Evolutionary conservation across 2,329 filamentous ascomycete genomes (phyloP).

Genomic region (Didymella keratinophila): DNA sequence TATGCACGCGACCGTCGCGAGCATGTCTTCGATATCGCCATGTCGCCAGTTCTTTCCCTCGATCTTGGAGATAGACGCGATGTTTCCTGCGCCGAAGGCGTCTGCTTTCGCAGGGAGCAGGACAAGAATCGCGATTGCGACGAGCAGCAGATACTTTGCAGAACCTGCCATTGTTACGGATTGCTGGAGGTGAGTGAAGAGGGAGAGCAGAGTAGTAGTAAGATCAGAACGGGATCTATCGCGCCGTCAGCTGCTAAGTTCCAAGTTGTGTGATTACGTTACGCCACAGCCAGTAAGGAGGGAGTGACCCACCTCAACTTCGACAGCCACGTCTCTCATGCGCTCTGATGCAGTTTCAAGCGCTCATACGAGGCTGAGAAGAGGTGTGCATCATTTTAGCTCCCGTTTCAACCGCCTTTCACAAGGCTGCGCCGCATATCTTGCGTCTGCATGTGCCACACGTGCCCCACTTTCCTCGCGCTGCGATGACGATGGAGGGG

Average conservation of each 20-base stretch:
- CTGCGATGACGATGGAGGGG: constrained; percentile 17
- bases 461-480: constrained; percentile 14
- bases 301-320: constrained; percentile 7
- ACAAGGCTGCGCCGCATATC: constrained; percentile 10
- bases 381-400: constrained; percentile 11
- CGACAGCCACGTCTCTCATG: constrained; percentile 1
- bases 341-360: not conserved
- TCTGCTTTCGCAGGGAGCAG: constrained; percentile 47
- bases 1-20: constrained; percentile 58
- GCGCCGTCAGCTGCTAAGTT: constrained; percentile 22
- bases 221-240: constrained; percentile 8
- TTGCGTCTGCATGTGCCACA: constrained; percentile 19
- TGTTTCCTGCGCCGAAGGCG: constrained; percentile 60
- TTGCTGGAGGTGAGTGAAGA: constrained; percentile 9
- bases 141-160: constrained; percentile 46
- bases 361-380: constrained; percentile 9
- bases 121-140: constrained; percentile 49
- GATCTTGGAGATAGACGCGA: constrained; percentile 49
- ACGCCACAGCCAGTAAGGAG: constrained; percentile 15
- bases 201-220: constrained; percentile 15
- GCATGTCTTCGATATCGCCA: constrained; percentile 62
- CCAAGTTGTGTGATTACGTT: constrained; percentile 15
- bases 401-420: not conserved
- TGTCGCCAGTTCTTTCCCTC: constrained; percentile 62
- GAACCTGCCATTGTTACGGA: constrained; percentile 43